Base-by-base conservation (phyloP, 352 stramenopile genomes). In the Halophytophthora polymorphica region DNA sequence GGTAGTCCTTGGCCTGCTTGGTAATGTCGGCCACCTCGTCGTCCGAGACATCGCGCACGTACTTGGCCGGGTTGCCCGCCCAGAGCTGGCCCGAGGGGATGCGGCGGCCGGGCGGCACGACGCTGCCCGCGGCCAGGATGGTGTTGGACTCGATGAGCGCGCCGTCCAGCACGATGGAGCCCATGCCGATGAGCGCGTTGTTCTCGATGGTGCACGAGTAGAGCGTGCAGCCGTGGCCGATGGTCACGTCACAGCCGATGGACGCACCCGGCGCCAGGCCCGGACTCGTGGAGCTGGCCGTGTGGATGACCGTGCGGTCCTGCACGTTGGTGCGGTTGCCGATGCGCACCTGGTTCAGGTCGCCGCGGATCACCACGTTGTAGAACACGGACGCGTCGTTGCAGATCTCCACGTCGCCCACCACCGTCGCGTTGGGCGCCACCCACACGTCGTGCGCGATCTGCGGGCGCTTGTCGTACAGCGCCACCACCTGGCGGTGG, bases 191-290 rank as follows among this genome's bases (percentile, higher is more conserved):
- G 55, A 99, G 79, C 58, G 79, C 86, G 71, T 98, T 93, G 84
- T 98, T 87, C 56, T 97, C 89, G 41, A 99, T 84, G n/a, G 84
- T 98, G 66, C 93, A 97, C 58, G 90, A 98, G 80, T 98, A 96
- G 46, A 99, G 93, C 53, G 95, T 95, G 58, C 90, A 96, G 58
- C 88, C 83, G 68, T 99, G 95, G 58, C 85, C 93, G 39, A 99
- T 91, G 17, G 93, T 98, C 25, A 98, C 94, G 60, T 98, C 93
- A 59, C 98, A 96, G 53, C 96, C 95, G 64, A 99, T 97, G 51
- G 88, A 93, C 25, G 87, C 81, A 40, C 88, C 89, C 21, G 92
- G 83, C 21, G 87, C 74, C 31, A 94, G 62, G 19, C 86, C 83
- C 8, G 83, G 78, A 28, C 60, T 83, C 33, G 73, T 83, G 22